Base-by-base conservation (phyloP, 768 basidiomycete species). In the Hebeloma cylindrosporum region DNA sequence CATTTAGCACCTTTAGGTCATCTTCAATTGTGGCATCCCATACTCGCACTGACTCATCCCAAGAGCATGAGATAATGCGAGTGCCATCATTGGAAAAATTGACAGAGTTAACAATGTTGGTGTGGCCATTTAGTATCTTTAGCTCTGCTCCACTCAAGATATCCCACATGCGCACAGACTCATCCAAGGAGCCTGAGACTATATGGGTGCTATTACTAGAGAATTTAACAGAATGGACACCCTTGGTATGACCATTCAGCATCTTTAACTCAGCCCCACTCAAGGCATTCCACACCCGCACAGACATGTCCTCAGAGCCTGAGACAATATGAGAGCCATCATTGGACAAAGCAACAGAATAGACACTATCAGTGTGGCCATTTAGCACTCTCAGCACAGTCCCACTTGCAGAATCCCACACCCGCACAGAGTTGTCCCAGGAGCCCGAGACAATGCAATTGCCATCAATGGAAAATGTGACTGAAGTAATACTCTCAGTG, bases 161-260 rank as follows among this genome's bases (percentile, higher is more conserved):
- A 40, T 62, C 50, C 61, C 61, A 64, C 14, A 64, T 32, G 16
- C 60, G 48, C 33, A 64, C 48, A 8, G 60, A 56, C 2, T 45
- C 37, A 35, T 64, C 61, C 1, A 31, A 26, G 7, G 63, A 56
- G n/a, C 56, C 58, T 10, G 61, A 61, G 2, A 48, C 48, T 21
- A 64, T 35, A n/a, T 40, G 40, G 14, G 13, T 49, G 13, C 58
- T 57, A 43, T 64, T 56, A 5, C 48, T 48, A 4, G 61, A 61
- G 31, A 53, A 53, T 6, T 45, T 23, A 27, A 59, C 43, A 62
- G n/a, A n/a, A n/a, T n/a, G n/a, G n/a, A n/a, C n/a, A n/a, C n/a
- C n/a, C n/a, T n/a, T n/a, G n/a, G n/a, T n/a, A n/a, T n/a, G n/a
- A n/a, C n/a, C n/a, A n/a, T n/a, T n/a, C n/a, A n/a, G n/a, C n/a